These are phyloP conservation scores for Tirmania nivea DNA, from an alignment of 495 filamentous ascomycete species.

Conservation along the genomic window DNA sequence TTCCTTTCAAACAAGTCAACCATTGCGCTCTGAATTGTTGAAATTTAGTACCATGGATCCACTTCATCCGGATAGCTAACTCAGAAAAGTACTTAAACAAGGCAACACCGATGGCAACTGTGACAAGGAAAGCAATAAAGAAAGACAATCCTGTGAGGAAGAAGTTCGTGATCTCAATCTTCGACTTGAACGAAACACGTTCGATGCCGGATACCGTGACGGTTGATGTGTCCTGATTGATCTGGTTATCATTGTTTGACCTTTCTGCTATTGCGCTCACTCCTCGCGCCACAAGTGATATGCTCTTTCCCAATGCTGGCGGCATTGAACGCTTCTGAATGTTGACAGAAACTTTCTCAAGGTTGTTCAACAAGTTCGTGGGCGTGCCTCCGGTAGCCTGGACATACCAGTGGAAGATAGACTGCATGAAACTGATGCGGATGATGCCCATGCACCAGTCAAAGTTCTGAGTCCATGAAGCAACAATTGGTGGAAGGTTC, in stretches of 20 bases:
- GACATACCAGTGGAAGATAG: constrained; percentile 89
- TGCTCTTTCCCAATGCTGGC: neutral
- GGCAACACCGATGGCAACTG: constrained; percentile 47
- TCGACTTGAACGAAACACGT: constrained; percentile 66
- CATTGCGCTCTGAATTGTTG: constrained; percentile 79
- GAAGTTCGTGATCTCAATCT: constrained; percentile 78
- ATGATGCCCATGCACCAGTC: constrained; percentile 98
- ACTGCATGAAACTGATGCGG: constrained; percentile 63
- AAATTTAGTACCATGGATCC: constrained; percentile 75
- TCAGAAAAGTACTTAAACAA: constrained; percentile 67
- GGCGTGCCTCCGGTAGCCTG: constrained; percentile 77
- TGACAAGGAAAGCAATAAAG: constrained; percentile 61
- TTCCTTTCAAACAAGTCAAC: constrained; percentile 63
- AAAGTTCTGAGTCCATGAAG: constrained; percentile 94
- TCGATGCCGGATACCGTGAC: constrained; percentile 67
- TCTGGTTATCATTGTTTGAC: constrained; percentile 24
- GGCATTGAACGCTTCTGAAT: constrained; percentile 35
- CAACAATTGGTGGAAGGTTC: constrained; percentile 70
- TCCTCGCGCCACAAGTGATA: neutral
- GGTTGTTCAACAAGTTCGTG: constrained; percentile 50
- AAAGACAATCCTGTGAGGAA: constrained; percentile 84
- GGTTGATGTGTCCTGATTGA: constrained; percentile 23
- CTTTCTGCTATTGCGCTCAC: constrained; percentile 21
- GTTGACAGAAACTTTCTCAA: constrained; percentile 60
- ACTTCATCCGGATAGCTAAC: constrained; percentile 41